Base-by-base conservation (phyloP, 768 basidiomycete species). In the Trametes punicea region DNA sequence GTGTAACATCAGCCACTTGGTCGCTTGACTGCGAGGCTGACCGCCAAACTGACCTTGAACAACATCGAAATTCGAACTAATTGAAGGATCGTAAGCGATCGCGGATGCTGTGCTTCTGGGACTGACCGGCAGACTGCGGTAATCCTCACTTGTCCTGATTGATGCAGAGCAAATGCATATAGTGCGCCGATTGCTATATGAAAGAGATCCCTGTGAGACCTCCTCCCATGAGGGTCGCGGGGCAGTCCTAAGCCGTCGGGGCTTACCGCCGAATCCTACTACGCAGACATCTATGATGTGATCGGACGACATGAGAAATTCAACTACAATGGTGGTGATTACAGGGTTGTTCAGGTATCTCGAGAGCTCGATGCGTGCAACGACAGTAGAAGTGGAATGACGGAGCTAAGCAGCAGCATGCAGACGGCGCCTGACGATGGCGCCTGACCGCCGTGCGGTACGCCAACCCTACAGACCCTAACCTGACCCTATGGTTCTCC, bases 91-190 rank as follows among this genome's bases (percentile, higher is more conserved):
- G 30, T 38, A 2, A 36, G 30, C 6, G 31, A 16, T 20, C 18
- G 6, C 13, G n/a, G 6, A 27, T 10, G 7, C 9, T 4, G 6
- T 11, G 9, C 13, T 30, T 38, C 15, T 9, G 13, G n/a, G n/a
- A 60, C 62, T 63, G n/a, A 67, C 70, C 70, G 55, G 51, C 70
- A 72, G 1, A 72, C 69, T 0, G 67, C 70, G 3, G 70, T 72
- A 4, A 71, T 59, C 26, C 61, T 53, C 3, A 57, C 69, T 16
- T 59, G 49, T 8, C 61, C 62, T 1, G 65, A 68, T 25, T 57
- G 56, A 30, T 70, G 62, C 2, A 72, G 54, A 3, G 62, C 64
- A 29, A 57, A 69, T 6, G 63, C 66, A 48, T 72, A 72, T 5
- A 71, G 25, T 15, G 70, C 62, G 3, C 70, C 70, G 45, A 72